Evolutionary conservation across 257 asterid species (phyloP).

Genomic region (Jasminum sambac): DNA sequence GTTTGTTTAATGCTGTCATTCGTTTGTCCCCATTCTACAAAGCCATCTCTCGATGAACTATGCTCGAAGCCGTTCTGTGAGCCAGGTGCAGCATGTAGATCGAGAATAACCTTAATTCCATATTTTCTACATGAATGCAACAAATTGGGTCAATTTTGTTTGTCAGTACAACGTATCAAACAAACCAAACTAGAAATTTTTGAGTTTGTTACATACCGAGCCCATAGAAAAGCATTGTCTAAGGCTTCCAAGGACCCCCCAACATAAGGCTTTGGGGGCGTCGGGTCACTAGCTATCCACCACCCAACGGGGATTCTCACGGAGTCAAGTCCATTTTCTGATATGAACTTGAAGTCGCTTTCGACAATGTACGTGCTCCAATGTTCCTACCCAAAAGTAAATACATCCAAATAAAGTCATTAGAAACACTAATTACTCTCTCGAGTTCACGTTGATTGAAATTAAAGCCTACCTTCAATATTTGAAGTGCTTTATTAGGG

Average conservation of each 20-base stretch:
- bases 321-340: conserved; percentile 40
- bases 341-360: conserved; percentile 46
- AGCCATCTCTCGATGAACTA: conserved; percentile 66
- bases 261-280: conserved; percentile 68
- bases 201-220: conserved; percentile 35
- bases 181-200: too few species aligned
- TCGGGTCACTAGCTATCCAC: conserved; percentile 73
- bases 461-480: conserved; percentile 48
- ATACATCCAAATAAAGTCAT: background rate
- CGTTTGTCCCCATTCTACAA: conserved; percentile 68
- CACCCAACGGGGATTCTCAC: conserved; percentile 59
- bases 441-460: background rate
- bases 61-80: conserved; percentile 79
- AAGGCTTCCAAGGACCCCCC: conserved; percentile 62
- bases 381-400: conserved; percentile 26
- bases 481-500: conserved; percentile 46
- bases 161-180: too few species aligned
- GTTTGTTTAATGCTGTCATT: conserved; percentile 57
- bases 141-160: background rate
- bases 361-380: conserved; percentile 47
- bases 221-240: conserved; percentile 76
- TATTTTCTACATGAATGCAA: conserved; percentile 47
- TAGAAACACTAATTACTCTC: background rate
- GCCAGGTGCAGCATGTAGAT: conserved; percentile 86
- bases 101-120: conserved; percentile 57